A percentile compares a stretch with the other conserved stretches of the same genome.
phyloP scores from a whole-genome alignment of 2,329 filamentous ascomycete genomes.

The Penicillium expansum region DNA sequence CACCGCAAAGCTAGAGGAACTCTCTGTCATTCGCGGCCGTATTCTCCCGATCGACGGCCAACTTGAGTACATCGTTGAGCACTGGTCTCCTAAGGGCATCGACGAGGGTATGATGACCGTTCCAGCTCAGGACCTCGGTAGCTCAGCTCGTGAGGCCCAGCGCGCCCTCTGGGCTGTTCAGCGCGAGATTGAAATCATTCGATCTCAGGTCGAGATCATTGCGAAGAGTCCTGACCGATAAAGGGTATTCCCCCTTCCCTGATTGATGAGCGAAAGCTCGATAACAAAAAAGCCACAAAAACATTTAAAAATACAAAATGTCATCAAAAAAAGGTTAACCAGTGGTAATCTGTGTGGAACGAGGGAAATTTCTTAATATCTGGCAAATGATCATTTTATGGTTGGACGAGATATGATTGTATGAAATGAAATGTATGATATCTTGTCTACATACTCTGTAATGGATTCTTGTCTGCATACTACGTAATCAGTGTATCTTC shows the following conservation, averaged over 20 bases:
- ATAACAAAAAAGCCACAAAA: not conserved
- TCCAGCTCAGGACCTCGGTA: not conserved
- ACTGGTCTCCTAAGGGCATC: slow-evolving; percentile 12
- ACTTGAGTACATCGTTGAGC: not conserved
- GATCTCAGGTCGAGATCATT: not conserved
- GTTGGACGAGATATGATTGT: not conserved
- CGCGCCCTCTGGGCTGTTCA: slow-evolving; percentile 3
- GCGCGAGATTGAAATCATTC: slow-evolving; percentile 7
- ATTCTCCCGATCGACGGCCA: slow-evolving; percentile 6
- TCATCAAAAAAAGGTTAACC: not conserved
- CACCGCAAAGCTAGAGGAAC: slow-evolving; percentile 8
- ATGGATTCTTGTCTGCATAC: not conserved
- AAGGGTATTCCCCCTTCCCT: not conserved
- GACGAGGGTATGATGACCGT: not conserved
- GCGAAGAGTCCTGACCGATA: not conserved
- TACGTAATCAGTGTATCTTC: not conserved
- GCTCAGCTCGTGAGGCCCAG: slow-evolving; percentile 6
- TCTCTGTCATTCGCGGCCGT: slow-evolving; percentile 1
- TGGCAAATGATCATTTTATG: not conserved
- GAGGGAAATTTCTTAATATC: not conserved
- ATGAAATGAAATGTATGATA: slow-evolving; percentile 2
- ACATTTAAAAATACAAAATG: not conserved
- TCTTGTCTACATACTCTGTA: not conserved
- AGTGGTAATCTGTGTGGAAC: not conserved
- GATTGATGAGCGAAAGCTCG: not conserved